phyloP scores from a whole-genome alignment of 1,284 basidiomycete genomes.

The Polyporus tsugae region DNA sequence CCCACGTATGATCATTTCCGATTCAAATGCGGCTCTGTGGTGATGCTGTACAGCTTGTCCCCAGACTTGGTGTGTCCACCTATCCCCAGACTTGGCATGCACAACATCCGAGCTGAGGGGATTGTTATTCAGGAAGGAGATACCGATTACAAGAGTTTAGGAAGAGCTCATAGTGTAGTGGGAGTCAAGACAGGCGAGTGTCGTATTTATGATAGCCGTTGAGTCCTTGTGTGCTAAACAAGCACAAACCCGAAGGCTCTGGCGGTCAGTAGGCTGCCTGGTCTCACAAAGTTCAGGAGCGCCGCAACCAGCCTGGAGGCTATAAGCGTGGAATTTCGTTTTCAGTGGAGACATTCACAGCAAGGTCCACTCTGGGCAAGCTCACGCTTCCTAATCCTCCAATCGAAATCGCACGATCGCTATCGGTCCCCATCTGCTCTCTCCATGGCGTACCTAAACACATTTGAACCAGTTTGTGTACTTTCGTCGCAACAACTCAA shows the following conservation, averaged over 20 bases:
- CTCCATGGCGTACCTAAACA: too few relatives aligned
- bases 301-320: too few relatives aligned
- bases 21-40: conserved; percentile 1
- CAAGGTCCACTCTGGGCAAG: background rate
- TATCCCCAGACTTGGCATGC: conserved; percentile 4
- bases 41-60: conserved; percentile 10
- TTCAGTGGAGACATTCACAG: background rate
- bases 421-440: too few relatives aligned
- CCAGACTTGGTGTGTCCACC: too few relatives aligned
- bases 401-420: too few relatives aligned
- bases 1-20: conserved; percentile 12
- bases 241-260: too few relatives aligned
- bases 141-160: background rate
- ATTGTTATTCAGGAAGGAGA: background rate
- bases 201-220: too few relatives aligned
- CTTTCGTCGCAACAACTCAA: too few relatives aligned
- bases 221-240: too few relatives aligned
- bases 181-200: too few relatives aligned
- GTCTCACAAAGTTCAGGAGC: background rate
- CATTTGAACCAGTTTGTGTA: too few relatives aligned
- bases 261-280: background rate
- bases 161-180: background rate
- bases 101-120: background rate
- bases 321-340: too few relatives aligned
- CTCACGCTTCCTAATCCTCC: background rate